Base-by-base conservation (phyloP, 2,329 filamentous ascomycete species). In the Colletotrichum eremochloae region DNA sequence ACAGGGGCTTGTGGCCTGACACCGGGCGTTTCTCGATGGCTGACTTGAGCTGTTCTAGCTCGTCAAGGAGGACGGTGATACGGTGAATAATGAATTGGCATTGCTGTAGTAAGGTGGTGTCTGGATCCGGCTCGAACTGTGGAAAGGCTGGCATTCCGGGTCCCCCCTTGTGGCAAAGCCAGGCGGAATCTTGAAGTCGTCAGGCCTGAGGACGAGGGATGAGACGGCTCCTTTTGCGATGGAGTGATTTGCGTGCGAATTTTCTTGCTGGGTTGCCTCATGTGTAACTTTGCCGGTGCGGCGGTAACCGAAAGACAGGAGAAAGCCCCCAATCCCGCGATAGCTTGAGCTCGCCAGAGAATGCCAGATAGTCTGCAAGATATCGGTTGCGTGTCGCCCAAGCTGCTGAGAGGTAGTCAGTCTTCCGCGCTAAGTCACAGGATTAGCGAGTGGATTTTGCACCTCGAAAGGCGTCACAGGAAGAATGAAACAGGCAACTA, bases 11-110 rank as follows among this genome's bases (percentile, higher is more conserved):
- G 44, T 61, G 42, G 12, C 67, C 71, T 12, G 72, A 53, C 8
- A 61, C 48, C 4, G 73, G 73, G 24, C 71, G 73, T 12, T 46
- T 40, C 8, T 68, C 64, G 6, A 74, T 60, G 18, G 71, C 71
- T 2, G 53, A 55, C 5, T 74, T 74, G 50, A 74, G 73, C 71
- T 66, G 61, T 14, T 74, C 63, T 0, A 74, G 67, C 24, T 74
- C 73, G 15, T 40, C n/a, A 29, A 74, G 63, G 36, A 74, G 50
- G 9, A 67, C 40, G 0, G 56, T 18, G 20, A 74, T 73, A 29
- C 70, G 64, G 14, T 29, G 5, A n/a, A 66, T 63, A 29, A 74
- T 71, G 52, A 44, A 55, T 14, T 68, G 48, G 64, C 67, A 74
- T 61, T 74, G 71, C 18, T 58, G 57, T 6, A 71, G 52, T 14